phyloP scores from a whole-genome alignment of 129 eudicot species.

The Artemisia tridentata region DNA sequence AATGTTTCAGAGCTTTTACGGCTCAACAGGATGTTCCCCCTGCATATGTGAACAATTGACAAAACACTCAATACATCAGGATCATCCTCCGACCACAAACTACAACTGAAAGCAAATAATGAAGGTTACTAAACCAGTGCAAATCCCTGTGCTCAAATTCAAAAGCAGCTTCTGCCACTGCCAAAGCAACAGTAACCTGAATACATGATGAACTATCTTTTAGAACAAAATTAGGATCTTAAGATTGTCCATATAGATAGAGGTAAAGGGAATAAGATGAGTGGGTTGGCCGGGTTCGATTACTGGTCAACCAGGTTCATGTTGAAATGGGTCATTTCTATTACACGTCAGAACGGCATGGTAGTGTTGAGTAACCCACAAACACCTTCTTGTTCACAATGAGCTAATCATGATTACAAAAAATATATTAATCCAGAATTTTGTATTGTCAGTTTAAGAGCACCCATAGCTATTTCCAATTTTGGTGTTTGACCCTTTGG shows the following conservation, averaged over 20 bases:
- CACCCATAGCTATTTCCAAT: neutral
- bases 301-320: neutral
- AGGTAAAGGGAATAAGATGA: neutral
- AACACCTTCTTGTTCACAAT: no score
- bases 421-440: no score
- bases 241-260: neutral
- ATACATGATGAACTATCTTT: slow-evolving; percentile 13
- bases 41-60: slow-evolving; percentile 17
- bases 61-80: slow-evolving; percentile 7
- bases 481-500: neutral
- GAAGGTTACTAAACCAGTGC: slow-evolving; percentile 70
- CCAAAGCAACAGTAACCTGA: slow-evolving; percentile 90
- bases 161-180: slow-evolving; percentile 95
- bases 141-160: slow-evolving; percentile 97
- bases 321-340: no score
- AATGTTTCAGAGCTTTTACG: slow-evolving; percentile 60
- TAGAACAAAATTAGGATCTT: slow-evolving; percentile 3
- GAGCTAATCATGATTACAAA: no score
- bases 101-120: neutral
- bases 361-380: no score
- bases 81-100: neutral
- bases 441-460: no score
- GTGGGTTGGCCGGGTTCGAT: neutral
- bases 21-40: slow-evolving; percentile 89
- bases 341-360: no score